These are phyloP conservation scores for Acorus calamus DNA, from an alignment of 106 monocot genomes.

Conservation along the genomic window DNA sequence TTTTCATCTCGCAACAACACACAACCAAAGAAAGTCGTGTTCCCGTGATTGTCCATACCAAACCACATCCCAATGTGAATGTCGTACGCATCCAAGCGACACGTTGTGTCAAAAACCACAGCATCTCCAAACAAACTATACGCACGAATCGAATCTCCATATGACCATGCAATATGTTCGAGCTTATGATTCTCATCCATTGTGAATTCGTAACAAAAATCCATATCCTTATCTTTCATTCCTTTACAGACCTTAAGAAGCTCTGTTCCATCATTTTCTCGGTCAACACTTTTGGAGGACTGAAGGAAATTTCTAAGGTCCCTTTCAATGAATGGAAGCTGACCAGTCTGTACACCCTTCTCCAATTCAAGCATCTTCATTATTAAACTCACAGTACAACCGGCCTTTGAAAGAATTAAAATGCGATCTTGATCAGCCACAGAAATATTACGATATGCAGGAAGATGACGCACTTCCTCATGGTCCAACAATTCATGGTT, in stretches of 20 bases:
- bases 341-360: constrained; percentile 39
- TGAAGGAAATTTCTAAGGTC: constrained; percentile 67
- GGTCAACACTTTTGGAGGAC: constrained; percentile 45
- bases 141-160: constrained; percentile 52
- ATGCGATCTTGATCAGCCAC: constrained; percentile 49
- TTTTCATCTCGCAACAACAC: constrained; percentile 62
- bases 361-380: constrained; percentile 69
- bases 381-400: constrained; percentile 51
- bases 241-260: constrained; percentile 57
- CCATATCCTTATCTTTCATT: constrained; percentile 69
- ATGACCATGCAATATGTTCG: constrained; percentile 68
- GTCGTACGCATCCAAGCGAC: constrained; percentile 43
- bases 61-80: constrained; percentile 57
- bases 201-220: constrained; percentile 57
- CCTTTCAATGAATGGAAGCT: constrained; percentile 55
- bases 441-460: constrained; percentile 43
- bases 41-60: constrained; percentile 72
- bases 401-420: constrained; percentile 47
- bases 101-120: constrained; percentile 55
- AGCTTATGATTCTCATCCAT: constrained; percentile 53
- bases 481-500: constrained; percentile 71
- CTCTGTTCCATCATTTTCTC: constrained; percentile 63
- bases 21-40: constrained; percentile 60
- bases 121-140: constrained; percentile 68
- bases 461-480: constrained; percentile 32